These are phyloP conservation scores for Chloris gayana DNA, from an alignment of 176 grass and related monocot genomes.

Conservation along the genomic window DNA sequence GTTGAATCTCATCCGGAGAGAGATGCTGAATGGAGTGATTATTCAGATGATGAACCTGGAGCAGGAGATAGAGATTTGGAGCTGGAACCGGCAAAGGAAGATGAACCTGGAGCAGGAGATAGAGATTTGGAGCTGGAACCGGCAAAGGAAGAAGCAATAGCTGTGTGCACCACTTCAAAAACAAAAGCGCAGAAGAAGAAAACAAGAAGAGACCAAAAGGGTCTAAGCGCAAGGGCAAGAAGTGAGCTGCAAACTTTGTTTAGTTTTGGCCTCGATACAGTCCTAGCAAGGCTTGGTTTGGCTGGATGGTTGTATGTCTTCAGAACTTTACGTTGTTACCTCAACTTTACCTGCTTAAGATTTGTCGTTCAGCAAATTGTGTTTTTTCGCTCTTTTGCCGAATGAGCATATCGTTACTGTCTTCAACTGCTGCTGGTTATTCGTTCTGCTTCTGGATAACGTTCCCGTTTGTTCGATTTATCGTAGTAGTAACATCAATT, in stretches of 20 bases:
- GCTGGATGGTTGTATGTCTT: neutral
- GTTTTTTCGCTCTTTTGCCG: neutral
- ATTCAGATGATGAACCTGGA: conserved; percentile 14
- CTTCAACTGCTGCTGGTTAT: too few species aligned
- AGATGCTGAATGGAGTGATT: neutral
- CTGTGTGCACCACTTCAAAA: neutral
- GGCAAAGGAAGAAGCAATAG: neutral
- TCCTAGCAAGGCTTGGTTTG: neutral
- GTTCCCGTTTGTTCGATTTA: too few species aligned
- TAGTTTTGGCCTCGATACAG: neutral
- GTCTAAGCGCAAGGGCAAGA: conserved; percentile 17
- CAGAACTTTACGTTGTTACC: neutral
- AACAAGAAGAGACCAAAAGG: conserved; percentile 31
- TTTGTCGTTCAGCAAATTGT: neutral
- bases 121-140: neutral
- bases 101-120: conserved; percentile 5
- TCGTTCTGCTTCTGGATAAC: too few species aligned
- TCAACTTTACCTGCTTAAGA: neutral
- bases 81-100: neutral
- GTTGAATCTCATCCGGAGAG: neutral
- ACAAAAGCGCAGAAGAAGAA: conserved; percentile 28
- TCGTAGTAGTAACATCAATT: too few species aligned
- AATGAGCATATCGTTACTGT: too few species aligned
- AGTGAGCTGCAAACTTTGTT: conserved; percentile 15
- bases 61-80: neutral